Base-by-base conservation (phyloP, 179 eudicot genomes). In the Beta corolliflora region DNA sequence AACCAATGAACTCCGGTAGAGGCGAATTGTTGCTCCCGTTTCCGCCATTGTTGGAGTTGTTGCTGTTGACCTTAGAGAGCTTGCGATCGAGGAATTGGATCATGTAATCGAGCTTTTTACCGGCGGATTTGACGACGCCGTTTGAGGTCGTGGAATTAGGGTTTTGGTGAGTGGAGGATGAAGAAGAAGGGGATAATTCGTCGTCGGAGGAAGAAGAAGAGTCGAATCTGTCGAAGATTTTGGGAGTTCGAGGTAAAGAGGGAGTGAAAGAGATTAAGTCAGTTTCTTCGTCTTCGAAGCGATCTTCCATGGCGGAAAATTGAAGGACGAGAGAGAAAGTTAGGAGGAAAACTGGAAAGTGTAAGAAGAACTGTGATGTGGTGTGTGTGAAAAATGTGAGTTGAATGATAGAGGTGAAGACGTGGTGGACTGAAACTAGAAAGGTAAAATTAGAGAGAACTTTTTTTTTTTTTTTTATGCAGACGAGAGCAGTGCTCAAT, bases 51-150 rank as follows among this genome's bases (percentile, higher is more conserved):
- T n/a, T 68, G 56, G 16, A 52, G 55, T 74, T 81, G 15, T 73
- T 79, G 5, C 41, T 68, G 18, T 31, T 73, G 9, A n/a, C 81
- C 14, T 84, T 86, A 3, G 92, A 84, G 2, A 96, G 88, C 76
- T 94, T 92, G 18, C 91, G 88, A 82, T 96, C 97, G 12, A 96
- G 84, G 76, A 88, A 91, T 78, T 90, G 90, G 36, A 93, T 91
- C 98, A 93, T 96, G 84, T 90, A 87, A 86, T 96, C 98, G 52
- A 94, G 88, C 71, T 93, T 90, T 71, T 88, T 91, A 1, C 89
- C 91, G 21, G 90, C 97, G 58, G 85, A 63, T 52, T 81, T 81
- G 15, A 83, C 84, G 4, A 76, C 79, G 41, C 84, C 84, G 79
- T 65, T 66, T 9, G 79, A 79, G 18, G 79, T 21, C 52, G 75